Percentiles rank a stretch among this genome's conserved stretches.
These are phyloP conservation scores for Pseudogymnoascus sp. DNA, from an alignment of 2,329 filamentous ascomycete species.

Conservation along the genomic window DNA sequence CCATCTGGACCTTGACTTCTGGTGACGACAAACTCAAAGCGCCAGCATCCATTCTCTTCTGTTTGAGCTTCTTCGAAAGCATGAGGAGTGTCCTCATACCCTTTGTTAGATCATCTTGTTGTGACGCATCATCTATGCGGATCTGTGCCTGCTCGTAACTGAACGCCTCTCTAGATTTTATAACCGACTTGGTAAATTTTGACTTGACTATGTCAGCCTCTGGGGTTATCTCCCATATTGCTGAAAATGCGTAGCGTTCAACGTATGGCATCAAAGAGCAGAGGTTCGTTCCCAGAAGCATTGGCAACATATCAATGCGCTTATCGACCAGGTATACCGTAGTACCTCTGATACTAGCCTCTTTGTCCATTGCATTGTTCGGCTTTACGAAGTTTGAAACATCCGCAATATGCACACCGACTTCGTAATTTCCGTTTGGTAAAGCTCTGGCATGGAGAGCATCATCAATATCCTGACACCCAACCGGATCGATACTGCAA, in stretches of 20 bases:
- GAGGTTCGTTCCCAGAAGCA: slow-evolving; percentile 88
- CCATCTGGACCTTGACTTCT: slow-evolving; percentile 90
- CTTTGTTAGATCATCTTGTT: slow-evolving; percentile 80
- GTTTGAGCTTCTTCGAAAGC: slow-evolving; percentile 86
- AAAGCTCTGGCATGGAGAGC: slow-evolving; percentile 79
- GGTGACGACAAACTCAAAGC: slow-evolving; percentile 94
- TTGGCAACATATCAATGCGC: slow-evolving; percentile 98
- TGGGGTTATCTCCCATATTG: slow-evolving; percentile 79
- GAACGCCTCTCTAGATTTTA: slow-evolving; percentile 92
- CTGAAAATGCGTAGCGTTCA: slow-evolving; percentile 84
- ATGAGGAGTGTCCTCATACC: slow-evolving; percentile 81
- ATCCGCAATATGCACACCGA: slow-evolving; percentile 96
- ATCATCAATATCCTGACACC: slow-evolving; percentile 97
- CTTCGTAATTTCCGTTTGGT: slow-evolving; percentile 89
- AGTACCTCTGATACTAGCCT: slow-evolving; percentile 88
- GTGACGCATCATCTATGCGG: slow-evolving; percentile 80
- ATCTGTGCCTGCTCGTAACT: slow-evolving; percentile 95
- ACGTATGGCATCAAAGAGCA: slow-evolving; percentile 97
- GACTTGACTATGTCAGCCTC: slow-evolving; percentile 77
- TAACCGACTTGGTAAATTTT: slow-evolving; percentile 96
- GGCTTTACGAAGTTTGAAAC: slow-evolving; percentile 99
- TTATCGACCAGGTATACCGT: slow-evolving; percentile 98
- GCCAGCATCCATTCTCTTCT: slow-evolving; percentile 93
- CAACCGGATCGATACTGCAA: slow-evolving; percentile 93
- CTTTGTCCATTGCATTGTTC: slow-evolving; percentile 92